These are phyloP conservation scores for Chenopodium suecicum DNA, from an alignment of 148 eudicot genomes.

Conservation along the genomic window DNA sequence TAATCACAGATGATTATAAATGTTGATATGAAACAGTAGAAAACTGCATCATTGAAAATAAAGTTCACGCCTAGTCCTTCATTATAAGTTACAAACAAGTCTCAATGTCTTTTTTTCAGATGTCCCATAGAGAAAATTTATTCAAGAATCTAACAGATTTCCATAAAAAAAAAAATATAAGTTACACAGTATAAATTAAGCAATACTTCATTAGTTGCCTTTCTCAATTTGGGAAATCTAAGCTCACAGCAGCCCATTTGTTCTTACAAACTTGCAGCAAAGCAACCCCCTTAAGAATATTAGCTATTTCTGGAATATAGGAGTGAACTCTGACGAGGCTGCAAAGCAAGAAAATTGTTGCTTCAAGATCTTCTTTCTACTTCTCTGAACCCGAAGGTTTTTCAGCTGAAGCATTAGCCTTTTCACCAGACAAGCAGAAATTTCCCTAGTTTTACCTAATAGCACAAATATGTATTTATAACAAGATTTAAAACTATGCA, in stretches of 20 bases:
- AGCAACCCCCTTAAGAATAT: slow-evolving; percentile 35
- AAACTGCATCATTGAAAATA: background rate
- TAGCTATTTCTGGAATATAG: slow-evolving; percentile 30
- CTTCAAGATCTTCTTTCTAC: slow-evolving; percentile 5
- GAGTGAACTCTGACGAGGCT: slow-evolving; percentile 35
- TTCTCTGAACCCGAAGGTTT: slow-evolving; percentile 5
- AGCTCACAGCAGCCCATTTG: slow-evolving; percentile 43
- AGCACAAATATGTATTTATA: too few relatives aligned
- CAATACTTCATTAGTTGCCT: background rate
- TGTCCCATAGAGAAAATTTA: background rate
- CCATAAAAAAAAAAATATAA: background rate
- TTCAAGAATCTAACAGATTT: background rate
- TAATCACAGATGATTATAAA: background rate
- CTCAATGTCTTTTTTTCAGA: background rate
- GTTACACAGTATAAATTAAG: background rate
- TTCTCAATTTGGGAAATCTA: slow-evolving; percentile 39
- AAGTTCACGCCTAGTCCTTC: background rate
- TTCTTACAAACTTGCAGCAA: slow-evolving; percentile 37
- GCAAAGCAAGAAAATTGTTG: slow-evolving; percentile 2
- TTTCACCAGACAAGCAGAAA: slow-evolving; percentile 11
- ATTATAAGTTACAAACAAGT: slow-evolving; percentile 1
- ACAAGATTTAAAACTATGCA: too few relatives aligned
- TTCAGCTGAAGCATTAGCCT: slow-evolving; percentile 4
- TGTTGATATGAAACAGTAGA: background rate
- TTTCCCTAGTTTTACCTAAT: background rate